Base-by-base conservation (phyloP, 2,329 filamentous ascomycete species). In the Eutypella sp. region DNA sequence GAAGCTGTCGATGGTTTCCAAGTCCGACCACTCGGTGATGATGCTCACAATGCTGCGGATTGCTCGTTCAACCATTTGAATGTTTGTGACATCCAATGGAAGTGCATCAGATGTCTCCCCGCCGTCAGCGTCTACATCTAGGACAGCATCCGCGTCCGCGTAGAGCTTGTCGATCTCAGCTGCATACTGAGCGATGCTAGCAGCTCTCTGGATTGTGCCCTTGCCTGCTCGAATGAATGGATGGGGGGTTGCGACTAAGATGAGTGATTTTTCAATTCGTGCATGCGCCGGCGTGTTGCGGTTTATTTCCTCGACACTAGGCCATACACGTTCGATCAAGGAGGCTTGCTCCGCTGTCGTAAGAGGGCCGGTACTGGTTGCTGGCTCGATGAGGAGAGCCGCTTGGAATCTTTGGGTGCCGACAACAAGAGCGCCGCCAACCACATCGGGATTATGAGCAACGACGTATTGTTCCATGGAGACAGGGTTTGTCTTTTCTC, bases 401-500 rank as follows among this genome's bases (percentile, higher is more conserved):
- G 29, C 57, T 25, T 59, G 51, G 38, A 59, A 54, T 16, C 49
- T 39, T 38, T 57, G 53, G 2, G 52, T 24, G 9, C 55, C 56
- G 13, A 57, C 38, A 1, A 57, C 52, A 5, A 58, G 39, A 16
- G 47, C 55, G 7, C 52, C 51, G 23, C 7, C 16, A n/a, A n/a
- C n/a, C 29, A 33, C 11, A 5, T 45, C 48, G 0, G 51, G 45
- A 33, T 57, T 58, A 2, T 16, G 31, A 9, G 48, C 50, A 15
- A 54, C 40, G 3, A 57, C 25, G 24, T 54, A 42, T 36, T 57
- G 52, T 44, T 65, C 60, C 56, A 64, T 61, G 0, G 57, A 55
- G 8, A 61, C 45, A 1, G 57, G 59, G 41, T 61, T 61, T 3
- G 55, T 56, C 42, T 61, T 27, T 62, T 60, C 18, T 53, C 63